phyloP scores from a whole-genome alignment of 1,139 yeast genomes.

The Keqinozyma sinolaborantium region DNA sequence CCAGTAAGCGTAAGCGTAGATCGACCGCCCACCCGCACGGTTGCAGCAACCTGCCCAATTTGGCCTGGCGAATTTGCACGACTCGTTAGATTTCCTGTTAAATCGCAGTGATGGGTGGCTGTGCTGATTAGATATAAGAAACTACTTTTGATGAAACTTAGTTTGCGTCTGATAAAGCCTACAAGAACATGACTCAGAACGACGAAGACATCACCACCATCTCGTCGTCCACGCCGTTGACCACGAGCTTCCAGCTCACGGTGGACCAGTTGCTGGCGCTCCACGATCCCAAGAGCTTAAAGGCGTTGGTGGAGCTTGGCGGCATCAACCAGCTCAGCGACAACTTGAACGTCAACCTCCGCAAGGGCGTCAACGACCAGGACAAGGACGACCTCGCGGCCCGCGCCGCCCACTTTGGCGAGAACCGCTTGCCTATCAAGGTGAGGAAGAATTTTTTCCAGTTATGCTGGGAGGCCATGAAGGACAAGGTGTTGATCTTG shows the following conservation, averaged over 20 bases:
- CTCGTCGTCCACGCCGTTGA: constrained; percentile 13
- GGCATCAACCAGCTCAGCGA: constrained; percentile 30
- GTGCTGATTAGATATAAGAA: not conserved
- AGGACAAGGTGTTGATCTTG: constrained; percentile 86
- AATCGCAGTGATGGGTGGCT: not conserved
- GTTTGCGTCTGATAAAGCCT: too few species aligned
- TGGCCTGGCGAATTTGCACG: too few species aligned
- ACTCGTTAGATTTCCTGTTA: too few species aligned
- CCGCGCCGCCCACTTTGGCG: constrained; percentile 56
- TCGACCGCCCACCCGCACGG: too few species aligned
- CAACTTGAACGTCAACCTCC: constrained; percentile 35
- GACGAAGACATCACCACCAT: constrained; percentile 7
- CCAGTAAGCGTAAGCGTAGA: too few species aligned
- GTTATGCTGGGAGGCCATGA: constrained; percentile 79
- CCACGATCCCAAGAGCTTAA: constrained; percentile 54
- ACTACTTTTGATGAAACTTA: too few species aligned
- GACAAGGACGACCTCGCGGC: constrained; percentile 22
- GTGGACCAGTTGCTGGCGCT: constrained; percentile 33
- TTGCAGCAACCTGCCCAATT: too few species aligned
- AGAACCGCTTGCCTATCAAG: constrained; percentile 67
- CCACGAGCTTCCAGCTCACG: constrained; percentile 9
- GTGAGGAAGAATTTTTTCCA: constrained; percentile 61
- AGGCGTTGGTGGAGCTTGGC: constrained; percentile 36
- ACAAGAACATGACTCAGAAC: too few species aligned
- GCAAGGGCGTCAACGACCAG: constrained; percentile 40